Percentiles rank a stretch among this genome's conserved stretches.
phyloP scores from a whole-genome alignment of 2,329 filamentous ascomycete genomes.

The Pestalotiopsis sp. region DNA sequence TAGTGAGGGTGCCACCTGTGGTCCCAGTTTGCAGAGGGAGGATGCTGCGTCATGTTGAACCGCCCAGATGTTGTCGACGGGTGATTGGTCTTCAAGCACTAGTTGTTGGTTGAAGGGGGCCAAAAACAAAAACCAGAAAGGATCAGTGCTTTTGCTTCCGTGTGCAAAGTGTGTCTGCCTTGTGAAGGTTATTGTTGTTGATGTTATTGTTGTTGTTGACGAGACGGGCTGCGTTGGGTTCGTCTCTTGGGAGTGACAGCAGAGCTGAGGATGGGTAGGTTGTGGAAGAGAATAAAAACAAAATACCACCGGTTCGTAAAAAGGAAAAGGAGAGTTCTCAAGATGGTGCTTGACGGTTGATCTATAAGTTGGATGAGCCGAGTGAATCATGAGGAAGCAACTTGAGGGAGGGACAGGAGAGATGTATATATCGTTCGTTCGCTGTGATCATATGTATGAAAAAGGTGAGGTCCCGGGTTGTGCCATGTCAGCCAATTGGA shows the following conservation, averaged over 20 bases:
- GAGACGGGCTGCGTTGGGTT: neutral
- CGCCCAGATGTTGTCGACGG: neutral
- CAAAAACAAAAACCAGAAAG: too few species aligned
- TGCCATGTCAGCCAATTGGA: conserved; percentile 2
- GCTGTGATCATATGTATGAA: neutral
- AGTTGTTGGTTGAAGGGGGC: neutral
- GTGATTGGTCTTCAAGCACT: neutral
- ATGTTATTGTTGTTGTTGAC: neutral
- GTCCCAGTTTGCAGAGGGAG: conserved; percentile 51
- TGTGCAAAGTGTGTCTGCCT: neutral
- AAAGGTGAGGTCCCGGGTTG: neutral
- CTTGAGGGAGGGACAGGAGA: neutral
- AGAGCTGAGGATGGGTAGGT: neutral
- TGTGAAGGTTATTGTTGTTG: neutral
- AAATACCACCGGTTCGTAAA: conserved; percentile 10
- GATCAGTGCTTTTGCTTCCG: neutral
- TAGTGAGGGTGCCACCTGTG: conserved; percentile 54
- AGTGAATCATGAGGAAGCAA: conserved; percentile 10
- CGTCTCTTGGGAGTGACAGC: neutral
- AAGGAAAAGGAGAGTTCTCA: conserved; percentile 7
- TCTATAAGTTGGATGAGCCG: neutral
- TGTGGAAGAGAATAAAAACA: conserved; percentile 1
- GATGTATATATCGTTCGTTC: neutral
- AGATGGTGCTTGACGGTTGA: neutral
- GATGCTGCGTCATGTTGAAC: conserved; percentile 39